phyloP scores from a whole-genome alignment of 2,329 filamentous ascomycete genomes.

The Ascochyta clinopodiicola region DNA sequence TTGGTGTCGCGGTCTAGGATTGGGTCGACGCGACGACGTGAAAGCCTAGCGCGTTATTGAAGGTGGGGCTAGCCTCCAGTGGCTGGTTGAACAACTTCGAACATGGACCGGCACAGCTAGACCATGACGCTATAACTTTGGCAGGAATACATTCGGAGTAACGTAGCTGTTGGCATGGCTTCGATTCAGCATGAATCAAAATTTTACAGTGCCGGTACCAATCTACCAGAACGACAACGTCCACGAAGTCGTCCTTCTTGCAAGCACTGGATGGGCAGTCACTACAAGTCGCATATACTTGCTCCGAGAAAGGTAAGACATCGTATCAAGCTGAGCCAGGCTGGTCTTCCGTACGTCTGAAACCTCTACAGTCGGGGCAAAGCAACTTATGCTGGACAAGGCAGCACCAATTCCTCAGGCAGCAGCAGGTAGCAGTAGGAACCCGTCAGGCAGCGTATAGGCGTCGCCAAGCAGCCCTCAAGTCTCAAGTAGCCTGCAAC shows the following conservation, averaged over 20 bases:
- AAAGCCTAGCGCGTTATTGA: constrained; percentile 29
- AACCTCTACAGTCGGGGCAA: background rate
- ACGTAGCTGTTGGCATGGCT: too few species aligned
- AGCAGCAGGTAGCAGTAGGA: constrained; percentile 41
- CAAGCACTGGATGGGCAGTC: background rate
- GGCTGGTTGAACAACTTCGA: constrained; percentile 8
- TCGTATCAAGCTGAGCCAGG: background rate
- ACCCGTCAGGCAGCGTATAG: constrained; percentile 25
- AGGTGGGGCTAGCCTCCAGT: constrained; percentile 11
- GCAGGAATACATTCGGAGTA: too few species aligned
- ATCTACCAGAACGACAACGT: background rate
- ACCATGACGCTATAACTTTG: background rate
- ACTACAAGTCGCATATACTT: background rate
- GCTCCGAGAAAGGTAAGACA: background rate
- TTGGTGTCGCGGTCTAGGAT: constrained; percentile 17
- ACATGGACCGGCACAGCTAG: background rate
- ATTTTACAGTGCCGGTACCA: background rate
- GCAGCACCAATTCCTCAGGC: constrained; percentile 30
- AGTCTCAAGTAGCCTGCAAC: background rate
- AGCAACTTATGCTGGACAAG: constrained; percentile 3
- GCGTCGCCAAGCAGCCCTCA: background rate
- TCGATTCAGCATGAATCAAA: background rate
- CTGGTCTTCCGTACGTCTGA: background rate
- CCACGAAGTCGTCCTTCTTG: background rate
- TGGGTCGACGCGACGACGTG: constrained; percentile 29